Evolutionary conservation across 2,329 filamentous ascomycete genomes (phyloP), one percentile per base, ranked within the genome.

Genomic region (Fusarium longipes): DNA sequence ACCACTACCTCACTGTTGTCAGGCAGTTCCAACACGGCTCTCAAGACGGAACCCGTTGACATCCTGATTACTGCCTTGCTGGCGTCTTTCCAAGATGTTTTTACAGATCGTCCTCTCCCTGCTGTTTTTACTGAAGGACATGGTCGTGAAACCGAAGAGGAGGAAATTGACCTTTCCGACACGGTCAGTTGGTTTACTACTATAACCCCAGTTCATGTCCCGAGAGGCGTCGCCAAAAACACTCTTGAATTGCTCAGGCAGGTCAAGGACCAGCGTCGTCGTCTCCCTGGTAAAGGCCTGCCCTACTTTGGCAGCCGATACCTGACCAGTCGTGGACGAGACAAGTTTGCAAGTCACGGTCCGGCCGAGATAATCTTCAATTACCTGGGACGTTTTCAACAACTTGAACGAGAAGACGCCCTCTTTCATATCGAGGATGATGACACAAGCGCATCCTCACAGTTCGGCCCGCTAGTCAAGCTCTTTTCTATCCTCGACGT

Each of bases 131-230:
- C 32, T 49, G 45, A 49, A 49, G 45, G 45, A 29, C 45, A 49
- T 17, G 45, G 45, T 20, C 47, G 47, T 3, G 47, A 50, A 38
- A 50, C 47, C 6, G 33, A 36, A 18, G 47, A 29, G 47, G 47
- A 50, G 12, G 47, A 50, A 17, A 38, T 50, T 50, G 47, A 50
- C 25, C 33, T 50, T 38, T 50, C 47, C 10, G 47, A 50, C 18
- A 50, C 47, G 4, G 25, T 50, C 6, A 38, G 47, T 39, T 50
- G 47, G 47, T 50, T 50, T 29, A 50, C 47, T n/a, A 50, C 47
- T 8, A 39, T 50, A 8, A 11, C 9, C 30, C 47, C 47, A 30
- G 25, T 50, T 14, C 35, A 38, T 7, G 24, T 50, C 24, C n/a
- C 47, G 12, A 33, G n/a, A 50, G 33, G 3, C 29, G 14, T n/a